Conservation (phyloP, 2,329 filamentous ascomycete genomes). For the Coniochaeta sp. region DNA sequence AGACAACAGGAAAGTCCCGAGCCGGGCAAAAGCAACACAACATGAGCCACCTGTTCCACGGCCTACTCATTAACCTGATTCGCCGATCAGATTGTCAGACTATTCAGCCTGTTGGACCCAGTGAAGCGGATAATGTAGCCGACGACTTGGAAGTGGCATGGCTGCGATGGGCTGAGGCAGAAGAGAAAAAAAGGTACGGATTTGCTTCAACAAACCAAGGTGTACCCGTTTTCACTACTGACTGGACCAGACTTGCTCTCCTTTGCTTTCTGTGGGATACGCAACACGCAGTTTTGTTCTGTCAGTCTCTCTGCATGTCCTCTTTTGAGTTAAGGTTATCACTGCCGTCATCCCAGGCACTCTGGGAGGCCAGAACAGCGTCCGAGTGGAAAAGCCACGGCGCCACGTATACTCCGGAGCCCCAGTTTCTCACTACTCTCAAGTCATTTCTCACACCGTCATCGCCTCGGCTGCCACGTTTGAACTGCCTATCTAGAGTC, state of each 20-base stretch:
- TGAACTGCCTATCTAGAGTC: conserved; percentile 45
- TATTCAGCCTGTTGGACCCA: conserved; percentile 16
- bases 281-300: conserved; percentile 57
- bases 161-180: conserved; percentile 44
- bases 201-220: background rate
- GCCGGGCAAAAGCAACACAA: conserved; percentile 58
- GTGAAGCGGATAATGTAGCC: conserved; percentile 15
- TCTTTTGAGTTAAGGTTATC: conserved; percentile 53
- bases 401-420: conserved; percentile 43
- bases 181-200: conserved; percentile 48
- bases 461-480: conserved; percentile 21
- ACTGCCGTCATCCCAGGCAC: conserved; percentile 43
- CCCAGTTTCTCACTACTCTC: conserved; percentile 41
- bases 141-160: conserved; percentile 37
- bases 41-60: conserved; percentile 49
- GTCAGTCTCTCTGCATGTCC: conserved; percentile 60
- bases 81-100: conserved; percentile 27
- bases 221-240: background rate
- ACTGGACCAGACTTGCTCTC: conserved; percentile 37
- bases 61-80: conserved; percentile 29
- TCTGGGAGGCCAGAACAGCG: conserved; percentile 45
- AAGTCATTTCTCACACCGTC: conserved; percentile 48
- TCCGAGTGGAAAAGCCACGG: background rate
- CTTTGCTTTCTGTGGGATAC: conserved; percentile 62
- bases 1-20: conserved; percentile 15